A percentile compares a stretch with the other conserved stretches of the same genome.
Evolutionary conservation across 2,329 filamentous ascomycete species (phyloP).

Genomic region (Colletotrichum spinosum): DNA sequence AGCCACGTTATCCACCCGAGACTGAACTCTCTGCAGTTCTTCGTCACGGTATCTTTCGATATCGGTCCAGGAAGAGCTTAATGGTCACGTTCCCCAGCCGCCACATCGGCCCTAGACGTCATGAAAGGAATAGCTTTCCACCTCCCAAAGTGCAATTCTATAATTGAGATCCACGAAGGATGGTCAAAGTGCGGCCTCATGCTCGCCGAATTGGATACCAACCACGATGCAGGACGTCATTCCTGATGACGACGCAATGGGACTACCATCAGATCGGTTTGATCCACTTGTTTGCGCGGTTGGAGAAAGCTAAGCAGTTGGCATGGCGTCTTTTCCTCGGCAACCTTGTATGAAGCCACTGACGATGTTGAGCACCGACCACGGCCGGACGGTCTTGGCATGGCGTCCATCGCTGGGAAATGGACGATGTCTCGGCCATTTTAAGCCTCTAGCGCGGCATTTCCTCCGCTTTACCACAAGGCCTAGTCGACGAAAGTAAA

Average conservation of each 20-base stretch:
- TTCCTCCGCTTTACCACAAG: conserved; percentile 1
- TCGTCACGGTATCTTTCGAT: too few species aligned
- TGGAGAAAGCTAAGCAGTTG: not conserved
- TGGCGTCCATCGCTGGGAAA: conserved; percentile 13
- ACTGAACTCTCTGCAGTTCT: not conserved
- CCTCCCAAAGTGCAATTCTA: too few species aligned
- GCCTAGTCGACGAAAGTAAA: not conserved
- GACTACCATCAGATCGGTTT: not conserved
- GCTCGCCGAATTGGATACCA: not conserved
- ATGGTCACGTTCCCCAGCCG: too few species aligned
- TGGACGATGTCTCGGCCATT: not conserved
- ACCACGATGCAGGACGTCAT: conserved; percentile 27
- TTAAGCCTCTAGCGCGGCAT: not conserved
- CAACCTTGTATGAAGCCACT: conserved; percentile 23
- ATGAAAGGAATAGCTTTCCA: too few species aligned
- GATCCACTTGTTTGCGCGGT: not conserved
- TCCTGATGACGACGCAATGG: conserved; percentile 2
- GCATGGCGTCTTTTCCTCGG: not conserved
- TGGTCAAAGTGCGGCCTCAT: not conserved
- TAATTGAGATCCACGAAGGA: not conserved
- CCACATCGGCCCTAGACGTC: too few species aligned
- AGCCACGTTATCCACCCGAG: too few species aligned
- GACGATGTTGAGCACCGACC: conserved; percentile 18
- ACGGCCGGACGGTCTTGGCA: conserved; percentile 22
- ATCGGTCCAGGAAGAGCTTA: too few species aligned